A percentile compares a stretch with the other conserved stretches of the same genome.
These are phyloP conservation scores for Neoconidiobolus thromboides DNA, from an alignment of 371 early-diverging fungal genomes.

Conservation along the genomic window DNA sequence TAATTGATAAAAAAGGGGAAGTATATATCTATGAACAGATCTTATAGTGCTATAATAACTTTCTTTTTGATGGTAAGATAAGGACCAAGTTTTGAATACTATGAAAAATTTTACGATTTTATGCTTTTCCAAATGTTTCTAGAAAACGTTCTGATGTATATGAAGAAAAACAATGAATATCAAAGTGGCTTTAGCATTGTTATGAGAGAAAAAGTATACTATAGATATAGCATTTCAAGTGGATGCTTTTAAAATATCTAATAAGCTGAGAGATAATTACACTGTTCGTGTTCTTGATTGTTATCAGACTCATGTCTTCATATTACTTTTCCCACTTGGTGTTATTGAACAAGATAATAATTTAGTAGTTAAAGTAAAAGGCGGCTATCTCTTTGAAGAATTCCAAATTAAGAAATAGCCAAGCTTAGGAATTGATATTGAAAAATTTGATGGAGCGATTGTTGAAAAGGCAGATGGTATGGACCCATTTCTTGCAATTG, in stretches of 20 bases:
- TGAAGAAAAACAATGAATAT: not conserved
- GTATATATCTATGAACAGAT: no score
- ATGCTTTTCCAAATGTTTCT: not conserved
- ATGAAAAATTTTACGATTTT: not conserved
- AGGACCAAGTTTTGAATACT: not conserved
- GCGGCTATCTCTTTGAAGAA: not conserved
- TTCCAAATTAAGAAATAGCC: not conserved
- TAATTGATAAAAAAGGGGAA: no score
- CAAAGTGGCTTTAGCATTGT: not conserved
- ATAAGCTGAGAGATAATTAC: not conserved
- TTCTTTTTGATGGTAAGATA: no score
- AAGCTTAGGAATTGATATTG: not conserved
- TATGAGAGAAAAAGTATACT: not conserved
- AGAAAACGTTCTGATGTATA: not conserved
- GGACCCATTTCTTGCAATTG: not conserved
- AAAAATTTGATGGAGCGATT: not conserved
- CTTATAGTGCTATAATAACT: no score
- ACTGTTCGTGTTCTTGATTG: not conserved
- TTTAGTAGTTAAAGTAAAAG: not conserved
- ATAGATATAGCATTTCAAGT: not conserved
- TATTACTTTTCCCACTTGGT: not conserved
- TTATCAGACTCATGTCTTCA: not conserved
- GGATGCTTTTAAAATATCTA: not conserved
- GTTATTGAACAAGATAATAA: not conserved
- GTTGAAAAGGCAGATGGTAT: not conserved